Conservation (phyloP, 2,329 filamentous ascomycete genomes). For the Knoxdaviesia proteae region DNA sequence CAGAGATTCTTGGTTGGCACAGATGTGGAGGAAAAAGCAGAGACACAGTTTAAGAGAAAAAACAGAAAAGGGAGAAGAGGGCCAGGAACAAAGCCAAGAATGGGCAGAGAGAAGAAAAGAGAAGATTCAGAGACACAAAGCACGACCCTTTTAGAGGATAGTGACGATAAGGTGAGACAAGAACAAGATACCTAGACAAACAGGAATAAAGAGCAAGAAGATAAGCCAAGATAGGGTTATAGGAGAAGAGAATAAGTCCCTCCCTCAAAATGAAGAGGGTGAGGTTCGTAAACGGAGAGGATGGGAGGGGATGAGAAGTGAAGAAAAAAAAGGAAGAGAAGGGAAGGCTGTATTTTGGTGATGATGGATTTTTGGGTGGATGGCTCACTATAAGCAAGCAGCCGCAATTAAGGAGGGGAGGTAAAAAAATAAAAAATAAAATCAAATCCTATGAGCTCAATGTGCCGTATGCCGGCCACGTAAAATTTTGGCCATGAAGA, state of each 20-base stretch:
- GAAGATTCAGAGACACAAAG: background rate
- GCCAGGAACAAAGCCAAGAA: background rate
- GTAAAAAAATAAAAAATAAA: too few species aligned
- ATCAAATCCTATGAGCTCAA: too few species aligned
- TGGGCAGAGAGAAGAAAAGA: background rate
- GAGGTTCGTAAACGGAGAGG: background rate
- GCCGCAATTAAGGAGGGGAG: too few species aligned
- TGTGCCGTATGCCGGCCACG: too few species aligned
- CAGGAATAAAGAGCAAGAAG: background rate
- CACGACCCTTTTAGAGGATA: background rate
- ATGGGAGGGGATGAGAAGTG: conserved; percentile 1
- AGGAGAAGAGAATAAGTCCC: background rate
- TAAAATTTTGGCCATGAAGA: too few species aligned
- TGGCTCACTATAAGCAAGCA: too few species aligned
- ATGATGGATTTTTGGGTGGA: too few species aligned
- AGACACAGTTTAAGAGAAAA: conserved; percentile 2
- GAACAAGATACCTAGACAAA: background rate
- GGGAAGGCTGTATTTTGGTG: conserved; percentile 3
- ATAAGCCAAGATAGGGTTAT: background rate
- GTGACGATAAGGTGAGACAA: background rate
- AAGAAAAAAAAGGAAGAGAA: conserved; percentile 3
- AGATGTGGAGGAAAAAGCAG: background rate
- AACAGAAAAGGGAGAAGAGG: background rate
- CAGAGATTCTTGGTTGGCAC: background rate
- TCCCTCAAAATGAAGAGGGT: background rate